Evolutionary conservation across 495 filamentous ascomycete genomes (phyloP), one percentile per base, ranked within the genome.

Genomic region (Bryoglossum gracile): DNA sequence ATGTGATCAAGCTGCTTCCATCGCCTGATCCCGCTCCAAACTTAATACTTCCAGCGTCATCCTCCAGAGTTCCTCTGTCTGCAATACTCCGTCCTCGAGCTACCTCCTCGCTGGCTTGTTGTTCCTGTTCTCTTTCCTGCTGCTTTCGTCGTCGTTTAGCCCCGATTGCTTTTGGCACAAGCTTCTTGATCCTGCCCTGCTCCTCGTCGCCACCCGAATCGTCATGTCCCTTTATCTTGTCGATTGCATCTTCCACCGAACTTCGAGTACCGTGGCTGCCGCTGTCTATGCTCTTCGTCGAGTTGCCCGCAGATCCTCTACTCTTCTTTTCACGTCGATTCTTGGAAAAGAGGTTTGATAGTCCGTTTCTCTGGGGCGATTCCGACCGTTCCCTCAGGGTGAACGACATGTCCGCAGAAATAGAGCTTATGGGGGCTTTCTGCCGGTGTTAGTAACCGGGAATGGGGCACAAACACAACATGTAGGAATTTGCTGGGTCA

Each of bases 1-100:
- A 77, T 11, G 81, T 85, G 51, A 85, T 59, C 16, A 86, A 65
- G 55, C 78, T 82, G 56, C 68, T 76, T 13, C 60, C 65, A 26
- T 69, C 74, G 32, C 45, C 49, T 19, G 47, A 43, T 4, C 39
- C 37, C 26, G 57, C 25, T 26, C 56, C 62, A 43, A 50, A 44
- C 51, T 60, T 50, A 48, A 48, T 40, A 53, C 61, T 50, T 48
- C 50, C 38, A 19, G 30, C 47, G 16, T 56, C 55, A 44, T 65
- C 60, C 14, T 62, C 58, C 47, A 60, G 18, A 25, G 54, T 58
- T 39, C 55, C 61, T 49, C 41, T 58, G 55, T 54, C 65, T 51
- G 61, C 67, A 54, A 62, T 63, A 62, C 53, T 68, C 60, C 51
- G 59, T 52, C 47, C 65, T 59, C 53, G 60, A 56, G 51, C 54